Conservation (phyloP, 257 asterid genomes). For the Forsythia viridissima region DNA sequence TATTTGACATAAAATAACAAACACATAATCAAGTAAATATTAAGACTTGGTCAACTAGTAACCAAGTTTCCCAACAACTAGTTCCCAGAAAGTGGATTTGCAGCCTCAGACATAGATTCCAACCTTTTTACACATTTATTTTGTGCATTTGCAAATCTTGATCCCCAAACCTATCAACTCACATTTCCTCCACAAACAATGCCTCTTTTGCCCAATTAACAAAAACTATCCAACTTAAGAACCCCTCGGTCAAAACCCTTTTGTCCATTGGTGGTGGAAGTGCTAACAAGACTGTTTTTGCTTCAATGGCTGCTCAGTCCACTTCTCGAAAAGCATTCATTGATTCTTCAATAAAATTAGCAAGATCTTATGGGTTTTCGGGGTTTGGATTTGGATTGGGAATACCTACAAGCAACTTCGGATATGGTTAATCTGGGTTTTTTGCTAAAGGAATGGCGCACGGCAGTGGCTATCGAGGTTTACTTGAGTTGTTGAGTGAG, state of each 20-base stretch:
- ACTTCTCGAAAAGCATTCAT: constrained; percentile 40
- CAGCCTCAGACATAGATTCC: too few species aligned
- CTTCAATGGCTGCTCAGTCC: constrained; percentile 41
- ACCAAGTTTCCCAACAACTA: too few species aligned
- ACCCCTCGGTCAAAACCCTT: constrained; percentile 43
- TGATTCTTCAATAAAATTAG: constrained; percentile 43
- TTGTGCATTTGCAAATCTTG: constrained; percentile 52
- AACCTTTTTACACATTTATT: constrained; percentile 57
- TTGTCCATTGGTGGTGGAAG: constrained; percentile 51
- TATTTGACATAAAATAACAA: too few species aligned
- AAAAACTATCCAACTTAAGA: constrained; percentile 34
- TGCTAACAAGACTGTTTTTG: constrained; percentile 15
- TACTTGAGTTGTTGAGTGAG: too few species aligned
- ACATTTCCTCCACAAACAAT: constrained; percentile 34
- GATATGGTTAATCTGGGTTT: too few species aligned
- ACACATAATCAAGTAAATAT: too few species aligned
- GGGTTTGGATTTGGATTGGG: constrained; percentile 53
- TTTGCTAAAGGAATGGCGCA: too few species aligned
- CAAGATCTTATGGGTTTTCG: constrained; percentile 39
- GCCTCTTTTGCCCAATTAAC: constrained; percentile 50
- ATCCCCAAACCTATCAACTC: constrained; percentile 36
- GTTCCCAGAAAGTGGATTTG: too few species aligned
- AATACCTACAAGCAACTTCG: too few species aligned
- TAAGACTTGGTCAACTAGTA: too few species aligned
- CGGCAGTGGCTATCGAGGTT: too few species aligned